Conservation (phyloP, 1,139 yeast species). For the Pichia sorboxylosa region DNA sequence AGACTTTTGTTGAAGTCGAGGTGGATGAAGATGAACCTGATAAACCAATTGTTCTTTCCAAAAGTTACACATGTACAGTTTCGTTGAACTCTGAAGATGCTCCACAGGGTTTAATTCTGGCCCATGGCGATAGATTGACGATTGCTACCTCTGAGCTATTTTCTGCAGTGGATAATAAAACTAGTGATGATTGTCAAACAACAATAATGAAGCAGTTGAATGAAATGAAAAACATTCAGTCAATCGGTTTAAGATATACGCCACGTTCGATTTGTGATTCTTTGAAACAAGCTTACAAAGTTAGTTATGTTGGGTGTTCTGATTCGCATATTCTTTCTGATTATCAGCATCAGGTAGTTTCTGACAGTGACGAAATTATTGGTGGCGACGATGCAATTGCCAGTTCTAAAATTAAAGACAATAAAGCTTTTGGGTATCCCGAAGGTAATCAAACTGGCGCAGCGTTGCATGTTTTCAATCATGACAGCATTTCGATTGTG, state of each 20-base stretch:
- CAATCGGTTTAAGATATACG: slow-evolving; percentile 36
- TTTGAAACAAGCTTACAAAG: slow-evolving; percentile 18
- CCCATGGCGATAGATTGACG: slow-evolving; percentile 38
- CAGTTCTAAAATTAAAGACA: slow-evolving; percentile 10
- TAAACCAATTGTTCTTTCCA: slow-evolving; percentile 2
- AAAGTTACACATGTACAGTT: slow-evolving; percentile 24
- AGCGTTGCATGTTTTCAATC: slow-evolving; percentile 41
- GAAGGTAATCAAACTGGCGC: slow-evolving; percentile 33
- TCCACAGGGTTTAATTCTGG: slow-evolving; percentile 52
- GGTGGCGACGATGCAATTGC: slow-evolving; percentile 22
- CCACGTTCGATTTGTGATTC: slow-evolving; percentile 35
- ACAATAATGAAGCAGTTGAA: slow-evolving; percentile 23
- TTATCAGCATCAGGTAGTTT: slow-evolving; percentile 9
- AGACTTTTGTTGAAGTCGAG: slow-evolving; percentile 7
- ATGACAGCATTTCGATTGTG: slow-evolving; percentile 26
- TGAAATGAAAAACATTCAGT: slow-evolving; percentile 36
- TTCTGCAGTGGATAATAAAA: slow-evolving; percentile 1
- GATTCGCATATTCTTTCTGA: slow-evolving; percentile 33
- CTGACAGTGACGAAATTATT: not conserved
- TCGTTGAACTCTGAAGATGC: slow-evolving; percentile 57
- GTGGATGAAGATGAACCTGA: slow-evolving; percentile 3
- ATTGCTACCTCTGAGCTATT: slow-evolving; percentile 46
- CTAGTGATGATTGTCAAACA: slow-evolving; percentile 1
- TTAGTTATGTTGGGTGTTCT: slow-evolving; percentile 34
- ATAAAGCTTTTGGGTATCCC: slow-evolving; percentile 33